Percentiles rank a stretch among this genome's conserved stretches.
Conservation (phyloP, 495 filamentous ascomycete genomes). For the Cercophora samala region DNA sequence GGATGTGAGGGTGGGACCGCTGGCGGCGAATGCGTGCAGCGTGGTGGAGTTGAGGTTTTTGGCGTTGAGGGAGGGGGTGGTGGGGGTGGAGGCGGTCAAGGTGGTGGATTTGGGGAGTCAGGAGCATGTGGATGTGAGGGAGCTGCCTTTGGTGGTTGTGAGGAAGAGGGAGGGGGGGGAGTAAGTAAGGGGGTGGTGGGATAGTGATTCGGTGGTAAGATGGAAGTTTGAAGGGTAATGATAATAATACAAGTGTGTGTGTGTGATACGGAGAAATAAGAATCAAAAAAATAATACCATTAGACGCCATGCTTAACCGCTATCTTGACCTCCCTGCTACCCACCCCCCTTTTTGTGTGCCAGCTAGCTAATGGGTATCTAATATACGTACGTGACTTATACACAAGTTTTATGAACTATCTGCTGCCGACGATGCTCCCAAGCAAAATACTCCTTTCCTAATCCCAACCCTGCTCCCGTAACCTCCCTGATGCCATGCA, state of each 20-base stretch:
- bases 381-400: not conserved
- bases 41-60: constrained; percentile 76
- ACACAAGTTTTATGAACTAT: not conserved
- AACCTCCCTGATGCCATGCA: not conserved
- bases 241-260: not conserved
- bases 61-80: constrained; percentile 68
- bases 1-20: constrained; percentile 78
- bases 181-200: not conserved
- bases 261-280: not conserved
- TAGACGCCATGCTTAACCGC: not conserved
- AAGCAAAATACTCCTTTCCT: not conserved
- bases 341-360: not conserved
- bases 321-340: not conserved
- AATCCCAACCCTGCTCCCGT: not conserved
- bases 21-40: constrained; percentile 73
- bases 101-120: constrained; percentile 78
- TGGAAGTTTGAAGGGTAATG: not conserved
- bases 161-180: constrained; percentile 5
- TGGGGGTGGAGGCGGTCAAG: constrained; percentile 74
- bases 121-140: constrained; percentile 76
- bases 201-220: constrained; percentile 36
- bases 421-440: not conserved
- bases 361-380: not conserved
- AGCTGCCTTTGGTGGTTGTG: constrained; percentile 72
- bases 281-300: not conserved